Base-by-base conservation (phyloP, 371 early-diverging fungal species). In the Mortierella sp. region DNA sequence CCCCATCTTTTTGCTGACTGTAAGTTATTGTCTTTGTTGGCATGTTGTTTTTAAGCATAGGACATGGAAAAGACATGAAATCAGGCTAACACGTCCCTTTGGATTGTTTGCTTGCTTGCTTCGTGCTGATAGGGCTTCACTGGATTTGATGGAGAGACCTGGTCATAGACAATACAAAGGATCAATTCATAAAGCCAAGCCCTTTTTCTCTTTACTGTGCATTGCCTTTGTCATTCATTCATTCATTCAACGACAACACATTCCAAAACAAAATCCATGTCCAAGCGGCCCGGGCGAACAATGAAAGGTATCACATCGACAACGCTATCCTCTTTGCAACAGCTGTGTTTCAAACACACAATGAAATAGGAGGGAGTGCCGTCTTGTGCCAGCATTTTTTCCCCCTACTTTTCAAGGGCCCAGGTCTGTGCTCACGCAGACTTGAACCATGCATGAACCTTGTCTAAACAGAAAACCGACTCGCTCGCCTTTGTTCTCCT, bases 1-100 rank as follows among this genome's bases (percentile, higher is more conserved):
- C 85, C 97, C 96, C 31, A 90, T 98, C 55, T 98, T 99, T 84
- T 87, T 98, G 75, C 92, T 97, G 83, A 95, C 96, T 58, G 96
- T 95, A 87, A 92, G 89, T 74, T 16, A 21, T 42, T 42, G 24
- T 50, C 31, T 28, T 70, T 78, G 34, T 50, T 55, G 34, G 48
- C 26, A n/a, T 28, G 42, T 5, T 38, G n/a, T 45, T 13, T n/a
- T 24, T 44, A 38, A 31, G 7, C 8, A 50, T 14, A 16, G 50
- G 16, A 50, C 2, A 38, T 3, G 24, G 38, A 42, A 24, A 10
- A 24, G 28, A 3, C 31, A 31, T 28, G 11, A 42, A 19, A 47
- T 8, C 16, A 70, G 9, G 34, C 65, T 73, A 70, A n/a, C 72
- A 6, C 72, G 28, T 65, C 70, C 42, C 9, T 44, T 47, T 38